phyloP scores from a whole-genome alignment of 1,139 yeast species.

The Nadsonia starkeyi-henricii region DNA sequence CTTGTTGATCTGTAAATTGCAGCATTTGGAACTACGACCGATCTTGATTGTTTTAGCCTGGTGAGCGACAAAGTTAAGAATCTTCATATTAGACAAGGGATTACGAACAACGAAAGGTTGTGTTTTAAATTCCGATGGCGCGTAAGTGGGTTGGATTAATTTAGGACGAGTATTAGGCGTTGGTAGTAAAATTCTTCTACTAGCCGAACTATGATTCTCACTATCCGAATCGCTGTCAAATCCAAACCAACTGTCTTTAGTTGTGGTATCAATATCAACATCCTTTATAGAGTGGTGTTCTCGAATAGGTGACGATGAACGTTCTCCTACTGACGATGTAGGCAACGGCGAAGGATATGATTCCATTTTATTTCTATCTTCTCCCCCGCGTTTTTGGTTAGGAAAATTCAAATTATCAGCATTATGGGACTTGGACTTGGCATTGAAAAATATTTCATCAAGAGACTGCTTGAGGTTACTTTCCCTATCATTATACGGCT shows the following conservation, averaged over 20 bases:
- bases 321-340: conserved; percentile 13
- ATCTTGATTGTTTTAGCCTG: conserved; percentile 26
- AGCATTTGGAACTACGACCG: conserved; percentile 54
- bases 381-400: not conserved
- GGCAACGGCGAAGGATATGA: conserved; percentile 20
- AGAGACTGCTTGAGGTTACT: not conserved
- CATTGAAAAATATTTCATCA: not conserved
- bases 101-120: conserved; percentile 14
- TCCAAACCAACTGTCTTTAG: not conserved
- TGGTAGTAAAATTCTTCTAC: too few species aligned
- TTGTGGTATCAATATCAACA: conserved; percentile 3
- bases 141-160: conserved; percentile 8
- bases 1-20: conserved; percentile 43
- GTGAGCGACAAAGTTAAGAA: conserved; percentile 19
- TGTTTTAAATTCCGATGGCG: conserved; percentile 11
- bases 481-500: not conserved
- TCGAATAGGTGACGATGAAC: conserved; percentile 13
- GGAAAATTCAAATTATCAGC: conserved; percentile 6
- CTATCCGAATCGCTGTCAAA: conserved; percentile 1
- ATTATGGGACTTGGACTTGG: conserved; percentile 1
- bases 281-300: conserved; percentile 4
- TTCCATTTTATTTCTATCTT: not conserved
- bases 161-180: not conserved
- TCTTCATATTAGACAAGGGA: conserved; percentile 21
- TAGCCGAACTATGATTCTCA: conserved; percentile 2